Percentiles rank a stretch among this genome's conserved stretches.
These are phyloP conservation scores for Colletotrichum filicis DNA, from an alignment of 2,329 filamentous ascomycete genomes.

Conservation along the genomic window DNA sequence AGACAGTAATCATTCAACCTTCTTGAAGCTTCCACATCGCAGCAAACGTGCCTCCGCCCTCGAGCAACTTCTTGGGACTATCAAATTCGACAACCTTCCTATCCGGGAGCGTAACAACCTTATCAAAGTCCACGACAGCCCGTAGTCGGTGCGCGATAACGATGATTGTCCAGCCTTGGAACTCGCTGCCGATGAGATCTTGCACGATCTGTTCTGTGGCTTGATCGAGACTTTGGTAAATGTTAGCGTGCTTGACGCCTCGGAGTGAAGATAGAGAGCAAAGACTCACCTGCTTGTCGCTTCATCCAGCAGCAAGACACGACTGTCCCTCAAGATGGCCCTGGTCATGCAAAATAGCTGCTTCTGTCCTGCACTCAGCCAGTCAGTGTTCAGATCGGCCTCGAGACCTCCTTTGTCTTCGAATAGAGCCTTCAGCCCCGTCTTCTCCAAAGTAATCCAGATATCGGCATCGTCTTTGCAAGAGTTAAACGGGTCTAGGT, in stretches of 20 bases:
- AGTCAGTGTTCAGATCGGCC: constrained; percentile 44
- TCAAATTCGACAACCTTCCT: constrained; percentile 20
- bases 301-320: constrained; percentile 48
- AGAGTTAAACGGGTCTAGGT: constrained; percentile 55
- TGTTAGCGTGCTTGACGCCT: constrained; percentile 49
- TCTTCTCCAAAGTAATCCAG: constrained; percentile 55
- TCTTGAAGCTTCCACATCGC: constrained; percentile 27
- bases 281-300: constrained; percentile 45
- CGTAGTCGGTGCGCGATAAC: constrained; percentile 53
- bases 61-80: constrained; percentile 1
- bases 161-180: constrained; percentile 57
- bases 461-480: constrained; percentile 53
- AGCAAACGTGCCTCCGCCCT: neutral
- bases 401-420: constrained; percentile 51
- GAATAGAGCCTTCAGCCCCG: constrained; percentile 56
- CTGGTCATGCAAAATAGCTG: constrained; percentile 47
- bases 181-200: constrained; percentile 42
- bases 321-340: constrained; percentile 42
- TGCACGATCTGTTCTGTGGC: constrained; percentile 46
- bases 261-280: constrained; percentile 19
- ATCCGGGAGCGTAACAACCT: constrained; percentile 46
- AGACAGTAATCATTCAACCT: neutral
- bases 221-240: constrained; percentile 42
- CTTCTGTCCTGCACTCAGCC: constrained; percentile 46
- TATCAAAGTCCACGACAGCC: constrained; percentile 62